Conservation (phyloP, 495 filamentous ascomycete genomes). For the Penicillium paradoxum region DNA sequence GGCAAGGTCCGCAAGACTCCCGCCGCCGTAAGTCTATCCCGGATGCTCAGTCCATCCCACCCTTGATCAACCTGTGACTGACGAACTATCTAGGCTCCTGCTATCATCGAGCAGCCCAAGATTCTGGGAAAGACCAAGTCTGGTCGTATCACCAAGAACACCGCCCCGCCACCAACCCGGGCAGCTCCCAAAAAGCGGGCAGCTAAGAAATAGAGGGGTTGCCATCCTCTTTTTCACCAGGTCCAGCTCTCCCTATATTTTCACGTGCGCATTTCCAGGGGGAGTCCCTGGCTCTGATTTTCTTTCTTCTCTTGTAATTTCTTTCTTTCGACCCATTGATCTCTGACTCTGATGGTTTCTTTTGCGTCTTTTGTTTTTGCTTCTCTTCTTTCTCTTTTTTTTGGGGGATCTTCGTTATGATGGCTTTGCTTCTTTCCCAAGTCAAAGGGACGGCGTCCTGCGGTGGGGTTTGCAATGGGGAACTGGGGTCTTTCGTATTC, state of each 20-base stretch:
- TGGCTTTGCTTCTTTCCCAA: constrained; percentile 26
- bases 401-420: constrained; percentile 35
- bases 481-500: constrained; percentile 22
- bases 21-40: constrained; percentile 34
- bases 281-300: constrained; percentile 14
- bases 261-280: constrained; percentile 29
- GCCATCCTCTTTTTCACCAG: constrained; percentile 13
- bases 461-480: constrained; percentile 37
- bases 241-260: constrained; percentile 18
- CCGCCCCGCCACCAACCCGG: constrained; percentile 41
- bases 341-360: constrained; percentile 25
- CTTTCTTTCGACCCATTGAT: constrained; percentile 24
- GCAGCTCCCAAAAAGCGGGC: constrained; percentile 55
- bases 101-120: constrained; percentile 69
- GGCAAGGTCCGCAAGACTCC: constrained; percentile 51
- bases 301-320: constrained; percentile 29
- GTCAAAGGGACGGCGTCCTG: constrained; percentile 41
- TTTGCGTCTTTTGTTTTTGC: too few relatives aligned
- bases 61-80: background rate
- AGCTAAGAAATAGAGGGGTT: constrained; percentile 49
- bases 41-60: background rate
- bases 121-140: constrained; percentile 84
- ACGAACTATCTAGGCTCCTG: constrained; percentile 46
- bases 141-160: constrained; percentile 79
- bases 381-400: constrained; percentile 28